Evolutionary conservation across 23 red algal species (phyloP).

Genomic region (Agarophyton chilense): DNA sequence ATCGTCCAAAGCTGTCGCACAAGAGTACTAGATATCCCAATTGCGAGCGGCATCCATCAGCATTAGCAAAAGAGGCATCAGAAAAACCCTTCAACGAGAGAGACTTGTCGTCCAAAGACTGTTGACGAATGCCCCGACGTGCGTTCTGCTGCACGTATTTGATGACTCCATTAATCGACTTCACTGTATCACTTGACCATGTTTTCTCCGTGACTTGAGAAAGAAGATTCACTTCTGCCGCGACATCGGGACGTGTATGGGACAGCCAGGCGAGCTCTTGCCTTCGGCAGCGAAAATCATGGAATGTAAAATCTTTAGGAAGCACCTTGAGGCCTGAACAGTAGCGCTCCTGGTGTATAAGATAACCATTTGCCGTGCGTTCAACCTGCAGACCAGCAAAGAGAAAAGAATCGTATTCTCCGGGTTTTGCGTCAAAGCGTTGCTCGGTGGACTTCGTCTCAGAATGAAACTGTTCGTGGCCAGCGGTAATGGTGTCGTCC

Average conservation of each 20-base stretch:
- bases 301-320: neutral
- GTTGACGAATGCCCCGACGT: too few species aligned
- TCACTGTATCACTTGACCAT: neutral
- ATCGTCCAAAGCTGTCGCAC: neutral
- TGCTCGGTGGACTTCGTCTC: neutral
- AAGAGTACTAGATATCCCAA: neutral
- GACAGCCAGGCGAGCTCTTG: slow-evolving; percentile 2
- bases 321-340: neutral
- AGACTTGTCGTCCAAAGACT: neutral
- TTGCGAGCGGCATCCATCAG: neutral
- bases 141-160: neutral
- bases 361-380: neutral
- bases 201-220: neutral
- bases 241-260: slow-evolving; percentile 2
- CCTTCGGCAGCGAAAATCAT: neutral
- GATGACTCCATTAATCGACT: neutral
- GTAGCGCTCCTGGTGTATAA: slow-evolving; percentile 22
- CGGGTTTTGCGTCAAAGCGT: neutral
- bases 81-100: neutral
- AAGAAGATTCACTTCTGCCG: neutral
- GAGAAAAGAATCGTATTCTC: neutral
- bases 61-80: neutral
- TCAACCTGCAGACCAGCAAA: slow-evolving; percentile 8
- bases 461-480: neutral
- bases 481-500: neutral